These are phyloP conservation scores for Neurospora sp. DNA, from an alignment of 495 filamentous ascomycete genomes.

Conservation along the genomic window DNA sequence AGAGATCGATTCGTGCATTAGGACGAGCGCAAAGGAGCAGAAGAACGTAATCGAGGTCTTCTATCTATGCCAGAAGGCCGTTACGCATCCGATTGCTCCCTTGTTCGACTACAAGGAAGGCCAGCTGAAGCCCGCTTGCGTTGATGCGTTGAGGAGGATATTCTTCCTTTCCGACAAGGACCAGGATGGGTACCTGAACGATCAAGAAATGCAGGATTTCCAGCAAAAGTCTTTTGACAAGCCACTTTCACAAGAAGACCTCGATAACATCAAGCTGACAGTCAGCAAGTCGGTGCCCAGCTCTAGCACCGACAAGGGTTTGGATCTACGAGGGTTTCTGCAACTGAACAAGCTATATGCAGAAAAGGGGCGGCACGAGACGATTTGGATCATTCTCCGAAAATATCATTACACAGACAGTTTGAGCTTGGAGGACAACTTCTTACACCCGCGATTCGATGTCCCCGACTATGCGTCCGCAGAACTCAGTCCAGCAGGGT, in stretches of 20 bases:
- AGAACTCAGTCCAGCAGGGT: constrained; percentile 88
- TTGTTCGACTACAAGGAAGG: constrained; percentile 93
- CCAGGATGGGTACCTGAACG: constrained; percentile 87
- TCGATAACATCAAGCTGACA: constrained; percentile 78
- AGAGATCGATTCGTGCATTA: constrained; percentile 95
- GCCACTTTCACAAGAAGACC: constrained; percentile 62
- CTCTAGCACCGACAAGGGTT: constrained; percentile 59
- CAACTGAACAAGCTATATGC: constrained; percentile 90
- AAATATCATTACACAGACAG: constrained; percentile 95
- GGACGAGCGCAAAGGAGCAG: constrained; percentile 88
- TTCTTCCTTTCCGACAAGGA: constrained; percentile 96
- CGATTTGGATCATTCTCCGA: constrained; percentile 92
- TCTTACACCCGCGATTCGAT: constrained; percentile 89
- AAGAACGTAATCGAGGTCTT: constrained; percentile 95
- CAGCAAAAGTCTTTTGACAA: constrained; percentile 88
- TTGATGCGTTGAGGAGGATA: constrained; percentile 74
- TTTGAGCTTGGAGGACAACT: constrained; percentile 76
- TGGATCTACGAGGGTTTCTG: constrained; percentile 74
- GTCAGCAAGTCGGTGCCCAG: constrained; percentile 57
- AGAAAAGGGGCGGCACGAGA: constrained; percentile 96
- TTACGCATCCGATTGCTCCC: constrained; percentile 93
- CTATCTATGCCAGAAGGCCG: constrained; percentile 96
- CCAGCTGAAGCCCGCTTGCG: constrained; percentile 75
- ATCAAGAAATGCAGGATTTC: constrained; percentile 82
- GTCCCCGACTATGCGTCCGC: constrained; percentile 85